These are phyloP conservation scores for Aegilops umbellulata DNA, from an alignment of 176 grass and related monocot genomes.

Conservation along the genomic window DNA sequence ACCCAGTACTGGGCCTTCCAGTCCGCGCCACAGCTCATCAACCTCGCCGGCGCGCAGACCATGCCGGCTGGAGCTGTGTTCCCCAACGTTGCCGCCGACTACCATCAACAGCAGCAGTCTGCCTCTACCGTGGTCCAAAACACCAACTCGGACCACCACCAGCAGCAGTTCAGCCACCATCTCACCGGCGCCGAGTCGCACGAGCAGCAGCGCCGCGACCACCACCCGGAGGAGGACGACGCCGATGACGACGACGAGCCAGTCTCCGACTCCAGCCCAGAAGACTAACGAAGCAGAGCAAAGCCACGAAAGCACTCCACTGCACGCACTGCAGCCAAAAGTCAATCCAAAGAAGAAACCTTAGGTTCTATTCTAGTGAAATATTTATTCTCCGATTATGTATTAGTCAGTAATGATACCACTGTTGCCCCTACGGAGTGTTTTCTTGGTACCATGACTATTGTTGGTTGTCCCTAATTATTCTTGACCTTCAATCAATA, in stretches of 20 bases:
- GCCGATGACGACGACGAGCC: conserved; percentile 66
- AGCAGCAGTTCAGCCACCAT: conserved; percentile 6
- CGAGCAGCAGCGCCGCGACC: conserved; percentile 38
- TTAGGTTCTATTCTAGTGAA: conserved; percentile 30
- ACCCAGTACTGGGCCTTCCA: conserved; percentile 83
- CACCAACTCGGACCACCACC: conserved; percentile 30
- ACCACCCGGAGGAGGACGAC: conserved; percentile 51
- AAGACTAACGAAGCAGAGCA: conserved; percentile 33
- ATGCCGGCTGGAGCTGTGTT: conserved; percentile 38
- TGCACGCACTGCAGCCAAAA: not conserved
- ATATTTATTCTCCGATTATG: conserved; percentile 17
- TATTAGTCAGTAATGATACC: conserved; percentile 14
- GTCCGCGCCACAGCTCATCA: conserved; percentile 66
- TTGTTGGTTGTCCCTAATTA: conserved; percentile 1
- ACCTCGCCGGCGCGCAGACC: conserved; percentile 51
- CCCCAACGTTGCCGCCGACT: conserved; percentile 37
- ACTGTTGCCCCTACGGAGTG: not conserved
- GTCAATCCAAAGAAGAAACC: conserved; percentile 31
- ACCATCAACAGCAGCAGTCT: conserved; percentile 17
- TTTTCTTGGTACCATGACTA: conserved; percentile 20
- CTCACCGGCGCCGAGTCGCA: conserved; percentile 29
- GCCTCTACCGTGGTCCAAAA: conserved; percentile 29
- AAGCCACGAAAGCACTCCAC: not conserved
- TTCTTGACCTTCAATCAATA: conserved; percentile 11
- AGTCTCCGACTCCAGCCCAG: conserved; percentile 68